Conservation (phyloP, 495 filamentous ascomycete genomes). For the Annulohypoxylon nitens region DNA sequence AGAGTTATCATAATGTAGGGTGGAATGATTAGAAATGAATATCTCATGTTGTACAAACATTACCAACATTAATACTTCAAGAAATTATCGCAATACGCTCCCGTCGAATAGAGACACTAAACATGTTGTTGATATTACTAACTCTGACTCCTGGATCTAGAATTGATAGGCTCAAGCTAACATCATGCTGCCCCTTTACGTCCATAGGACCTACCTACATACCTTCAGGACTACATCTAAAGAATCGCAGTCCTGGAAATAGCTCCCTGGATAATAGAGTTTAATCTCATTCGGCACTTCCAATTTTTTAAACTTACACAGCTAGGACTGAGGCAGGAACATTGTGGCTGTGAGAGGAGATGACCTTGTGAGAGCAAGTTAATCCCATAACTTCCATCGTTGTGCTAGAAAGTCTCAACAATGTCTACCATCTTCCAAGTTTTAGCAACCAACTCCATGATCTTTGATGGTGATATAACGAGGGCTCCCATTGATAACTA, state of each 20-base stretch:
- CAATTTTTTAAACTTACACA: not conserved
- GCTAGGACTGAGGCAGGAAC: not conserved
- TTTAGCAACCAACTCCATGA: conserved; percentile 5
- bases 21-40: not conserved
- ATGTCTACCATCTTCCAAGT: not conserved
- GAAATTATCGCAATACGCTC: not conserved
- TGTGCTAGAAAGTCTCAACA: conserved; percentile 20
- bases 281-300: not conserved
- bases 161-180: no score
- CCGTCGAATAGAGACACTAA: no score
- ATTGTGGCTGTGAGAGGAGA: not conserved
- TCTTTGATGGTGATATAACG: not conserved
- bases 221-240: not conserved
- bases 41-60: not conserved
- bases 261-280: not conserved
- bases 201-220: no score
- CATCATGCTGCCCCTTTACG: no score
- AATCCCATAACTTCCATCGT: conserved; percentile 15
- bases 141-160: no score
- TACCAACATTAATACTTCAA: not conserved
- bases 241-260: not conserved
- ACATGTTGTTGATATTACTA: no score
- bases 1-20: not conserved
- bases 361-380: not conserved
- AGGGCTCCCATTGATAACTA: not conserved